Evolutionary conservation across 768 basidiomycete genomes (phyloP), one percentile per base, ranked within the genome.

Genomic region (Amanita pseudoporphyria): DNA sequence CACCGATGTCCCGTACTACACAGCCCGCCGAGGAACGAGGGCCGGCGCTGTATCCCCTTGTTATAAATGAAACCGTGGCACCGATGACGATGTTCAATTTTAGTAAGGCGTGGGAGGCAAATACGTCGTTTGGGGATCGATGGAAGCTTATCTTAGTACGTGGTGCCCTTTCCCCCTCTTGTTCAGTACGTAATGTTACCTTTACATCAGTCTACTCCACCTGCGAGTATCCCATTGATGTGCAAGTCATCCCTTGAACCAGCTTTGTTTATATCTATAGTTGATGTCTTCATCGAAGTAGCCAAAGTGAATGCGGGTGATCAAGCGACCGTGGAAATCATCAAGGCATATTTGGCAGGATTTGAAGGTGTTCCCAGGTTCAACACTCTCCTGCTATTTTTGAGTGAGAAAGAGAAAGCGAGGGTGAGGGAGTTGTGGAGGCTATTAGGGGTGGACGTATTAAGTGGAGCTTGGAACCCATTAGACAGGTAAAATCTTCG

Each of bases 221-320:
- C 87, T 0, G 41, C 67, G 6, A 65, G 67, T 14, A 61, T 90
- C 22, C 84, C 86, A 1, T 55, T 69, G 1, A 62, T 91, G 33
- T 87, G 85, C 64, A 73, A 82, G 56, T 77, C 71, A 0, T 85
- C 85, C 0, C 70, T 91, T 28, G 88, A 90, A 38, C 76, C 88
- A 0, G 57, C 70, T 1, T 57, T 85, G 22, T 72, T 91, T 14
- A 68, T 69, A 2, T 76, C 78, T 1, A 68, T 89, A 18, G 60
- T 89, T 21, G 64, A 70, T 24, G 73, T 72, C 2, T 77, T 88
- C 54, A 61, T 58, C 6, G 57, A 58, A 0, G 56, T 63, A 9
- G 61, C 71, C 49, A 54, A 50, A 38, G 53, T 36, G 3, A 51
- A 50, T 2, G 54, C n/a, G 37, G 52, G 21, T 40, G 42, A 54